Evolutionary conservation across 257 asterid species (phyloP), one percentile per base, ranked within the genome.

Genomic region (Orobanche coerulescens): DNA sequence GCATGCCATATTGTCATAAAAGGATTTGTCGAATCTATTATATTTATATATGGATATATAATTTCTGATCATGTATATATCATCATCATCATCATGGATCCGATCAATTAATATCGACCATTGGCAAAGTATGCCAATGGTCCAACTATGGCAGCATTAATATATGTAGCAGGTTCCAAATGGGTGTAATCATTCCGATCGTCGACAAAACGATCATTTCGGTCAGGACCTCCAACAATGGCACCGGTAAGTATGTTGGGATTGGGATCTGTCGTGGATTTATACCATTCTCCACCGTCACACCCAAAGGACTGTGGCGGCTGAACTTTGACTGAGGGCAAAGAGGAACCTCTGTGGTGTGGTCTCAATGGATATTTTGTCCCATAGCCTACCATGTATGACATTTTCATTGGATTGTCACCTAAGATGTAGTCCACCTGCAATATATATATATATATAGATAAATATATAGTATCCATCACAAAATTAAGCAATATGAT

Each of bases 371-470:
- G 97, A 56, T 78, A 90, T 6, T 77, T 76, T 4, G 58, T 1
- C 0, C 97, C 94, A 23, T 76, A 87, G 7, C 96, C 97, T 16
- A 87, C 97, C 97, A 90, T 90, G 76, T 81, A 90, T 0, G 97
- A 90, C 89, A 80, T 85, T 61, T 65, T 80, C 83, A 83, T 59
- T 0, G 97, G 96, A 61, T 90, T 90, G 2, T 85, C 85, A 0
- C 97, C 96, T 30, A 90, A 58, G 0, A 87, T 85, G 66, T 90
- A 90, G 76, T 90, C 84, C 61, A 90, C 91, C 95, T 88, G 76
- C 51, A 44, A n/a, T n/a, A n/a, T n/a, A n/a, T n/a, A n/a, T n/a
- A n/a, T n/a, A n/a, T n/a, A n/a, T n/a, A n/a, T n/a, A n/a, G n/a
- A n/a, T n/a, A n/a, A n/a, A n/a, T n/a, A n/a, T n/a, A n/a, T n/a